Conservation (phyloP, 2,329 filamentous ascomycete species). For the Aspergillus latus region DNA sequence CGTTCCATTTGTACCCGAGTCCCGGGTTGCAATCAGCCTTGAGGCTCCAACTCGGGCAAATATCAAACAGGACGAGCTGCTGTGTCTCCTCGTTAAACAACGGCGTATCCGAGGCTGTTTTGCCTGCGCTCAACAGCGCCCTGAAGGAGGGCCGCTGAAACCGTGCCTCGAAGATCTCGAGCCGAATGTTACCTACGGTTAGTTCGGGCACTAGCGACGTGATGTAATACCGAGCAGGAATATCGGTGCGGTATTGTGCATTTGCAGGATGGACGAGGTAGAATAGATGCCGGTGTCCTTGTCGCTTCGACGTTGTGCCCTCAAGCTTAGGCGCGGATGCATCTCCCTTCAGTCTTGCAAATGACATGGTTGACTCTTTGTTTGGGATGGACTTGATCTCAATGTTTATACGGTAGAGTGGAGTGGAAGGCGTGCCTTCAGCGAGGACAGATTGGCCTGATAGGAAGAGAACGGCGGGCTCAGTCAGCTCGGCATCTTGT, state of each 20-base stretch:
- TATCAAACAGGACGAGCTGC: background rate
- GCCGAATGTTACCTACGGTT: background rate
- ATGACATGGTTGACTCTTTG: background rate
- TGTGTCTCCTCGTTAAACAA: background rate
- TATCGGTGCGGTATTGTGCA: background rate
- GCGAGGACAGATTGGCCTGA: background rate
- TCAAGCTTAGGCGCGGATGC: background rate
- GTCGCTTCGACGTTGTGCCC: background rate
- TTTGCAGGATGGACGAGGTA: background rate
- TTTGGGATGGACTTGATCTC: background rate
- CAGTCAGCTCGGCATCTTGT: background rate
- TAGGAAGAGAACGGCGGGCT: background rate
- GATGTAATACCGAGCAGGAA: background rate
- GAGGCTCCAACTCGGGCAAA: background rate
- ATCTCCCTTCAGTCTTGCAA: background rate
- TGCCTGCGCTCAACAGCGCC: background rate
- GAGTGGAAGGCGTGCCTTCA: background rate
- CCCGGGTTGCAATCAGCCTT: no score
- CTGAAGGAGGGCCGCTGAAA: background rate
- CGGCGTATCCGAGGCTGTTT: background rate
- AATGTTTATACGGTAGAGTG: background rate
- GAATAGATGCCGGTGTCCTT: background rate
- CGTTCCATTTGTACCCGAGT: background rate
- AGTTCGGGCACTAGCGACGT: background rate
- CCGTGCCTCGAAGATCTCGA: background rate